phyloP scores from a whole-genome alignment of 192 early-diverging fungal genomes.

The Linnemannia exigua region DNA sequence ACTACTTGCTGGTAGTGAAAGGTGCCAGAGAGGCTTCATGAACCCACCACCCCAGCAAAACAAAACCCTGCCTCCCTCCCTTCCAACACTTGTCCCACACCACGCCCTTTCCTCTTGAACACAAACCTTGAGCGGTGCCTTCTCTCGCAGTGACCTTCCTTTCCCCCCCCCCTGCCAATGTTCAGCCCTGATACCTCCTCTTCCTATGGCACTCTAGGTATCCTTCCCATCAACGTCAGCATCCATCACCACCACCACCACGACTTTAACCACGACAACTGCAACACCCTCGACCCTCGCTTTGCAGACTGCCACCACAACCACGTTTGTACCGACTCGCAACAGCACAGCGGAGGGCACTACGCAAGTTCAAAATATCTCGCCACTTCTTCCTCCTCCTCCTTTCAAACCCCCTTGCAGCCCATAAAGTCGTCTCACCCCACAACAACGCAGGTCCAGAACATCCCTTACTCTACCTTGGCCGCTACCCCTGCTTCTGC shows the following conservation, averaged over 20 bases:
- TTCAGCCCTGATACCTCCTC: slow-evolving; percentile 18
- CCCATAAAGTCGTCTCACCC: background rate
- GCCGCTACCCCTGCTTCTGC: background rate
- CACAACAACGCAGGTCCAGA: background rate
- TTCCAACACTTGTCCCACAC: background rate
- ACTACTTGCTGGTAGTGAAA: background rate
- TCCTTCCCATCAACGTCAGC: background rate
- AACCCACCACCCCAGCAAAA: background rate
- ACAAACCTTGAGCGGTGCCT: background rate
- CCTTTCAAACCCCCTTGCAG: background rate
- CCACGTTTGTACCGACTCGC: background rate
- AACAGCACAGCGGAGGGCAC: background rate
- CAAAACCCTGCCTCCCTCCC: background rate
- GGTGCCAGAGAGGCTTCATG: slow-evolving; percentile 18
- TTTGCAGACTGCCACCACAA: background rate
- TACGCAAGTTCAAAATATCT: background rate
- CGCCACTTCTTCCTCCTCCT: background rate
- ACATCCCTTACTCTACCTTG: slow-evolving; percentile 17
- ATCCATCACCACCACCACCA: background rate
- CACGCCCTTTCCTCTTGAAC: background rate
- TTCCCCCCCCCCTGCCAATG: slow-evolving; percentile 4
- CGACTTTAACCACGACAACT: background rate
- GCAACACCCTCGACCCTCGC: background rate
- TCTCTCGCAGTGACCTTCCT: background rate
- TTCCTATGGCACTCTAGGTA: slow-evolving; percentile 24